Percentiles rank a stretch among this genome's conserved stretches.
These are phyloP conservation scores for Penicillium odoratum DNA, from an alignment of 495 filamentous ascomycete genomes.

Conservation along the genomic window DNA sequence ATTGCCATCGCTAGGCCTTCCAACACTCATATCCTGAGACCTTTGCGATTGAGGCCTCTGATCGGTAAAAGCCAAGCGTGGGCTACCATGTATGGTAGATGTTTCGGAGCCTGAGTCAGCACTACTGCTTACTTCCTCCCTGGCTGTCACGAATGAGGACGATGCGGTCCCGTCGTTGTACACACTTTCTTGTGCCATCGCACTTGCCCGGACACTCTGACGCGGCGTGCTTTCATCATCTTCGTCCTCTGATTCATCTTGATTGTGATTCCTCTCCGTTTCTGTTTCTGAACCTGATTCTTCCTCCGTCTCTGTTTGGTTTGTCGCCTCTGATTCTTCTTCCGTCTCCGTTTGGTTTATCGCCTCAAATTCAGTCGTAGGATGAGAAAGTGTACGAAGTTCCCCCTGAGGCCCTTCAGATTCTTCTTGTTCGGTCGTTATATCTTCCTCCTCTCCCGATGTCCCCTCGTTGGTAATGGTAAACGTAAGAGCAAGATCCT, in stretches of 20 bases:
- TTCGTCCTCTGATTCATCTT: conserved; percentile 6
- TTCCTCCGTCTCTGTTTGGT: conserved; percentile 17
- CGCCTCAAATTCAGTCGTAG: conserved; percentile 5
- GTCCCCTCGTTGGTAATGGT: conserved; percentile 18
- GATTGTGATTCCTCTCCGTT: conserved; percentile 5
- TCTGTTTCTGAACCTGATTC: background rate
- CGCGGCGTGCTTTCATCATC: conserved; percentile 17
- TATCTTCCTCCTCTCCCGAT: conserved; percentile 18
- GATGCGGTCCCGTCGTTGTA: conserved; percentile 21
- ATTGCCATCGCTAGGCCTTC: conserved; percentile 20
- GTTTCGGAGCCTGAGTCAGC: conserved; percentile 15
- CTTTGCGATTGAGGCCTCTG: conserved; percentile 13
- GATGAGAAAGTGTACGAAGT: conserved; percentile 23
- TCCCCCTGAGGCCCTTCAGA: conserved; percentile 20
- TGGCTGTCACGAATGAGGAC: conserved; percentile 36
- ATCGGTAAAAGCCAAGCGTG: background rate
- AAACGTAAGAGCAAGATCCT: conserved; percentile 25
- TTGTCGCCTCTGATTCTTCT: too few species aligned
- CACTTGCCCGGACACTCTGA: conserved; percentile 9
- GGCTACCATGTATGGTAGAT: conserved; percentile 20
- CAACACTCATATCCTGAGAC: conserved; percentile 19
- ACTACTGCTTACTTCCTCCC: conserved; percentile 22
- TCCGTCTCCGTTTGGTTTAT: conserved; percentile 6
- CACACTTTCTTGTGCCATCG: conserved; percentile 2
- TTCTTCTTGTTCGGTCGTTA: conserved; percentile 17